These are phyloP conservation scores for Fraxinus anomala DNA, from an alignment of 257 asterid genomes.

Conservation along the genomic window DNA sequence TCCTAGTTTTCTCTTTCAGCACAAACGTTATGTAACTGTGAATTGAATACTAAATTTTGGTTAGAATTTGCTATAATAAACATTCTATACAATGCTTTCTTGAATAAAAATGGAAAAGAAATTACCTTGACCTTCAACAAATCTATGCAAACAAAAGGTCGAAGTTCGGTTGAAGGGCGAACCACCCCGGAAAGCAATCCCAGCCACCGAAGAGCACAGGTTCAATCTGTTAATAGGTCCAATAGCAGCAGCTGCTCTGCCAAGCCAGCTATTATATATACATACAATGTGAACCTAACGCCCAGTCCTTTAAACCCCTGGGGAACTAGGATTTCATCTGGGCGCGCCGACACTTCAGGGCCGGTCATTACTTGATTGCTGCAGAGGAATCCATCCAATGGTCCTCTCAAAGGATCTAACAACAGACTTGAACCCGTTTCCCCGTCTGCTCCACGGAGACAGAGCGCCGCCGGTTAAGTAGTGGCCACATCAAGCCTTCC, in stretches of 20 bases:
- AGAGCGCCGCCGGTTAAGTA: no score
- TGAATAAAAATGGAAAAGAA: no score
- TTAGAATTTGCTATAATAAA: no score
- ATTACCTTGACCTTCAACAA: no score
- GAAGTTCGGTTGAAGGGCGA: not conserved
- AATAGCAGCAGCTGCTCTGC: not conserved
- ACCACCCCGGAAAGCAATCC: not conserved
- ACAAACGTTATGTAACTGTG: no score
- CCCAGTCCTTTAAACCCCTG: not conserved
- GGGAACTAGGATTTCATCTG: not conserved
- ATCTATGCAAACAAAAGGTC: not conserved
- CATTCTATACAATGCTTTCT: no score
- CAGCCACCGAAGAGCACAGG: not conserved
- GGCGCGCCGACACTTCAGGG: not conserved
- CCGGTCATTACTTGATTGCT: not conserved
- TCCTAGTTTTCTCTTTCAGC: no score
- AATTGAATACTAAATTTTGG: no score
- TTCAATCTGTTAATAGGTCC: not conserved
- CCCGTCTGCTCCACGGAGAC: not conserved
- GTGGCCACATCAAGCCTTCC: not conserved
- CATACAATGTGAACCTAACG: not conserved
- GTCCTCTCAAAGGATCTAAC: not conserved
- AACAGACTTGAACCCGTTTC: not conserved
- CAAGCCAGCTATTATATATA: not conserved
- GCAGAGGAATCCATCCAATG: not conserved